Evolutionary conservation across 1,139 yeast genomes (phyloP), one percentile per base, ranked within the genome.

Genomic region (Geotrichum klebahnii): DNA sequence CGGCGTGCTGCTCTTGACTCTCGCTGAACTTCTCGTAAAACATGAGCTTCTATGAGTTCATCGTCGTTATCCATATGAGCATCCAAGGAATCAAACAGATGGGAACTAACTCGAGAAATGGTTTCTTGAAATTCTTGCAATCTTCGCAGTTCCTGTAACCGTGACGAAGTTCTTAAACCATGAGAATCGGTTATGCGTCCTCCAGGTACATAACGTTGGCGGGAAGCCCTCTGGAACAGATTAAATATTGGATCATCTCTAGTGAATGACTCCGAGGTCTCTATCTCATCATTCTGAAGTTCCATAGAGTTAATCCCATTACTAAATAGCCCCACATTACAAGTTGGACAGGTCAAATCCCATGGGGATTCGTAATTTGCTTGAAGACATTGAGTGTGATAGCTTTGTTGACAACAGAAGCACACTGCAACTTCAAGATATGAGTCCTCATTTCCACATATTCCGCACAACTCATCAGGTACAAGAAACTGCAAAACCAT

Each of bases 161-260:
- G 31, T 17, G 50, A 34, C 31, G 50, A 46, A 8, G 44, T 14
- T 8, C 50, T 38, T 14, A 17, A 22, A 10, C 50, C 50, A 46
- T 32, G 6, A 9, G 40, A 17, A 12, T 33, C 17, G 2, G 44
- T 46, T 9, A 39, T 14, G 10, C 37, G 44, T 9, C 50, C 50
- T 14, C 40, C 24, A n/a, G 33, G 12, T 9, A 5, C 34, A 17
- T 23, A 2, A 12, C 50, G 26, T 14, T 28, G 26, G 8, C 23
- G 38, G 5, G 39, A 20, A 8, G 29, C 37, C 17, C 24, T 10
- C 16, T 33, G 39, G 22, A 41, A 41, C 16, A 46, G 3, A n/a
- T 46, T 38, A 8, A 35, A 23, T 3, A 45, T 14, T 6, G 31
- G 33, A 3, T 35, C 35, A 22, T 37, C 48, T 3, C 16, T n/a